phyloP scores from a whole-genome alignment of 192 early-diverging fungal genomes.

The Dissophora globulifera region DNA sequence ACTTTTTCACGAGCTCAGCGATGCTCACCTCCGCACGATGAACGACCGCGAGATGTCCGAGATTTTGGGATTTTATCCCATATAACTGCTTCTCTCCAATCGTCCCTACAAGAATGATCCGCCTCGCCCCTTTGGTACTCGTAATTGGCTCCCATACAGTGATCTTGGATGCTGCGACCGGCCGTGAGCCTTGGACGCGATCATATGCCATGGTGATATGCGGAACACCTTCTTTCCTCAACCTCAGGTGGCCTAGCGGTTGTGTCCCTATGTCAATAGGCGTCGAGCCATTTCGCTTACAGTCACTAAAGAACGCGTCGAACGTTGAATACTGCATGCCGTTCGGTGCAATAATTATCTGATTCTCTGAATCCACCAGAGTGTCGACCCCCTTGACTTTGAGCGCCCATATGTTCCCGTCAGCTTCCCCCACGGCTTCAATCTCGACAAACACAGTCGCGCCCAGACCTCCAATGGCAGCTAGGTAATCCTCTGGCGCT shows the following conservation, averaged over 20 bases:
- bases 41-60: slow-evolving; percentile 10
- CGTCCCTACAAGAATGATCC: slow-evolving; percentile 26
- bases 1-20: slow-evolving; percentile 11
- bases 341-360: slow-evolving; percentile 12
- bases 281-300: background rate
- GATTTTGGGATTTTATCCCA: slow-evolving; percentile 6
- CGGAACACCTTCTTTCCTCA: slow-evolving; percentile 9
- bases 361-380: background rate
- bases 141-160: slow-evolving; percentile 3
- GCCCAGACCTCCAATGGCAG: slow-evolving; percentile 23
- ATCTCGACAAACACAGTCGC: slow-evolving; percentile 18
- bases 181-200: slow-evolving; percentile 3
- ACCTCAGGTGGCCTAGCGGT: background rate
- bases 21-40: slow-evolving; percentile 26
- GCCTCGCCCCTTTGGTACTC: background rate
- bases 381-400: slow-evolving; percentile 18
- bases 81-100: slow-evolving; percentile 18
- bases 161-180: background rate
- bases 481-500: slow-evolving; percentile 3
- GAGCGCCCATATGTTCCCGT: slow-evolving; percentile 25
- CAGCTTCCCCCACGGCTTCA: slow-evolving; percentile 16
- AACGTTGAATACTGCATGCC: background rate
- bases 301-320: background rate
- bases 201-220: slow-evolving; percentile 21
- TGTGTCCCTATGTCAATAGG: background rate